Evolutionary conservation across 305 asterid genomes (phyloP), one percentile per base, ranked within the genome.

Genomic region (Solanum aculeatissimum): DNA sequence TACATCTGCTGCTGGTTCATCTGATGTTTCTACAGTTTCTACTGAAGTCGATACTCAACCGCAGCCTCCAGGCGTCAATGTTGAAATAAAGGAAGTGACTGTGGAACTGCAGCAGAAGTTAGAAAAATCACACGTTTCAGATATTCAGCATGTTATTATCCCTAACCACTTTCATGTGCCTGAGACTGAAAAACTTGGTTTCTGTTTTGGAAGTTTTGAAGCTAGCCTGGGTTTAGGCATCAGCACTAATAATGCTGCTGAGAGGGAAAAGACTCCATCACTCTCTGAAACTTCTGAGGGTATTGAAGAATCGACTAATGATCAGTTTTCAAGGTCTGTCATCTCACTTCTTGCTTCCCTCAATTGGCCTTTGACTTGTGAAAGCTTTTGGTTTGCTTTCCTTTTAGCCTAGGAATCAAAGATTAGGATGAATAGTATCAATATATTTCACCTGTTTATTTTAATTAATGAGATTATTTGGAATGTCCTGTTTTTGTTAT

Each of bases 121-220:
- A 45, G 97, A 91, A 84, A 92, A 90, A 62, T 80, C 89, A 2
- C 95, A 87, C 86, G 86, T 96, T 84, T 92, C 98, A 74, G 95
- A 90, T 74, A 89, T 89, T 51, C 92, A 92, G 87, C 95, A 91
- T 88, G 99, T 96, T 83, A 92, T 93, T 87, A 92, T 96, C 38
- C 99, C 99, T 32, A 90, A 88, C 88, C 97, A 95, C 84, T 92
- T 95, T 69, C 99, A 96, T 89, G 97, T 93, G 69, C 97, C 98
- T 58, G 95, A 92, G 85, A 91, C 92, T 86, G 94, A 93, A 80
- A 95, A 95, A 84, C 98, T 96, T 84, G 96, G 98, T 86, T 96
- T 96, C 87, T 87, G 96, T 89, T 96, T 96, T 91, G 99, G 99
- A 89, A 96, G 97, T 90, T 96, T 96, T 89, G 99, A 93, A 88